A percentile compares a stretch with the other conserved stretches of the same genome.
These are phyloP conservation scores for Fraxinus ornus DNA, from an alignment of 305 asterid genomes.

Conservation along the genomic window DNA sequence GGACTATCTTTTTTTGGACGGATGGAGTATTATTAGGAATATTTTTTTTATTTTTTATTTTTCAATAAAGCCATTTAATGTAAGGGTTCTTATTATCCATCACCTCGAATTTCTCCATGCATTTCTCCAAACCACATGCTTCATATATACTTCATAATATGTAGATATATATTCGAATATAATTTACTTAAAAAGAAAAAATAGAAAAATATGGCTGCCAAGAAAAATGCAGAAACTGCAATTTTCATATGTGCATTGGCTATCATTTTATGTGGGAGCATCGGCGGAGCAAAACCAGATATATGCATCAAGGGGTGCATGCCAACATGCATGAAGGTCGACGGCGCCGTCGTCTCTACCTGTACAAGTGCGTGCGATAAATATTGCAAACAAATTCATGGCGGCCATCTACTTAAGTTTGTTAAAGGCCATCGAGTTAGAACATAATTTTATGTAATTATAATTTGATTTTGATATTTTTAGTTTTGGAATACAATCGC, in stretches of 20 bases:
- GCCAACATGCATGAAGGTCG: neutral
- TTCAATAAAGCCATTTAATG: neutral
- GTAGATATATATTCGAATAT: neutral
- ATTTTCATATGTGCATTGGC: neutral
- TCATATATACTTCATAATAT: neutral
- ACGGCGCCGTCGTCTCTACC: neutral
- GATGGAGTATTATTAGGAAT: neutral
- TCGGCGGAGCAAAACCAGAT: neutral
- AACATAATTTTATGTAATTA: neutral
- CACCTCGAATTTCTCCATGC: neutral
- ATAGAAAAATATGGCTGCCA: neutral
- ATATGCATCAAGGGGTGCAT: neutral
- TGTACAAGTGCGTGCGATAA: neutral
- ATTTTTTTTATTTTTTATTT: neutral
- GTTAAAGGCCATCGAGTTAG: neutral
- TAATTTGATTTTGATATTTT: neutral
- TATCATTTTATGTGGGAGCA: neutral
- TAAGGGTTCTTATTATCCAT: neutral
- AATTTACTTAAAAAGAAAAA: neutral
- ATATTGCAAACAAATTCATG: neutral
- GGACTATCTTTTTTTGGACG: too few relatives aligned
- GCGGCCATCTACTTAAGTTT: neutral
- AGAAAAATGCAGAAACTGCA: neutral
- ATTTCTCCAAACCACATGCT: neutral
- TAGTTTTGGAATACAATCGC: neutral